Evolutionary conservation across 73 alveolate species (phyloP).

Genomic region (Urostyla sp.): DNA sequence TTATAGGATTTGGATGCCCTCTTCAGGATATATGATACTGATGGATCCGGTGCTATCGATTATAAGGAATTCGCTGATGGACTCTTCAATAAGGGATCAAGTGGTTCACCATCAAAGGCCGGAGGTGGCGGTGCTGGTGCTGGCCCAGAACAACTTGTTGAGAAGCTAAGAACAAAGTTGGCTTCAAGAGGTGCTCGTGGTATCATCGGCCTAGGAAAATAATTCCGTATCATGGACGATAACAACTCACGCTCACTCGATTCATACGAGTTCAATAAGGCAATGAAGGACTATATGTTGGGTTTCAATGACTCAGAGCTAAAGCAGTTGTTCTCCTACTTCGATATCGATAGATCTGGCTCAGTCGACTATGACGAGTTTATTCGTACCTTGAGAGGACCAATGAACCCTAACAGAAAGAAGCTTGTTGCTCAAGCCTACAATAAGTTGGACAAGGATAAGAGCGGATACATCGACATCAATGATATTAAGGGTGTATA

Average conservation of each 20-base stretch:
- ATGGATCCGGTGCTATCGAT: constrained; percentile 70
- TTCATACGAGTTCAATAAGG: constrained; percentile 79
- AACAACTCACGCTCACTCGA: constrained; percentile 79
- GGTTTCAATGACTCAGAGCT: constrained; percentile 69
- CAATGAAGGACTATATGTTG: constrained; percentile 74
- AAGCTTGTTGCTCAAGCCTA: constrained; percentile 77
- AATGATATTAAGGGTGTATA: constrained; percentile 74
- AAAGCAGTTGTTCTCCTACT: constrained; percentile 57
- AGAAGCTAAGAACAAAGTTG: constrained; percentile 71
- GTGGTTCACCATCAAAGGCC: constrained; percentile 28
- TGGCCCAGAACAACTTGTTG: constrained; percentile 53
- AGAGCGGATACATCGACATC: constrained; percentile 73
- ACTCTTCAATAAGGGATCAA: constrained; percentile 23
- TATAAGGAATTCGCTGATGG: constrained; percentile 73
- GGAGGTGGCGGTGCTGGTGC: constrained; percentile 37
- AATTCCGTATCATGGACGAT: constrained; percentile 78
- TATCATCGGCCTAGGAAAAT: constrained; percentile 68
- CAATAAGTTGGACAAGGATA: constrained; percentile 69
- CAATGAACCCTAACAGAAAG: constrained; percentile 74
- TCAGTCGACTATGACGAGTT: constrained; percentile 79
- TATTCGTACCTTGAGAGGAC: constrained; percentile 76
- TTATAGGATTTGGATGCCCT: constrained; percentile 63
- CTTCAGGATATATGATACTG: constrained; percentile 71
- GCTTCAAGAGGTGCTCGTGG: constrained; percentile 84
- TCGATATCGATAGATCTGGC: constrained; percentile 75